Base-by-base conservation (phyloP, 2,329 filamentous ascomycete species). In the Aspergillus novofumigatus region DNA sequence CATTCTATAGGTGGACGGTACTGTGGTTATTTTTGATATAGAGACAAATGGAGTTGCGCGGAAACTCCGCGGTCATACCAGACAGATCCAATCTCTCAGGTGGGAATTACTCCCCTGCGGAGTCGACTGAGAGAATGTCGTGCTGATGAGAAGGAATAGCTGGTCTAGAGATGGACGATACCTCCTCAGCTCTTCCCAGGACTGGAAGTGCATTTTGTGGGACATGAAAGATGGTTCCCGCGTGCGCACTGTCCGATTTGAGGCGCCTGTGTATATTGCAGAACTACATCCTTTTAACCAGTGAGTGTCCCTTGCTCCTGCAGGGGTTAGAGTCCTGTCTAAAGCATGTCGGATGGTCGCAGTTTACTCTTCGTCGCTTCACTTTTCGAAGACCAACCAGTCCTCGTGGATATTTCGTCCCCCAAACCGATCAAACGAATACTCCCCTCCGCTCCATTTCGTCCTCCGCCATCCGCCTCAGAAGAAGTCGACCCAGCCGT, bases 171-270 rank as follows among this genome's bases (percentile, higher is more conserved):
- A 92, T 76, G 93, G 94, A 26, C 85, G 91, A 63, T 97, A 96
- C 75, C 81, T 99, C 53, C 83, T 99, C 56, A 96, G 91, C 57
- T 90, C 92, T 10, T 96, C 92, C 48, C 91, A 97, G 72, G 94
- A 96, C 69, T 97, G 93, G 90, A 96, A 95, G 75, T 92, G 90
- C 61, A 92, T 96, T 52, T 81, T 99, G 0, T 99, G 94, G 94
- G 94, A 99, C 74, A 80, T 99, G 57, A 83, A 88, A 69, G 82
- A 88, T 73, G 84, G 87, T 69, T 81, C 81, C 62, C 81, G 90
- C 58, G 80, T 92, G 67, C 88, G 92, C 63, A 92, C 91, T 65
- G 89, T 97, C 66, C 89, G 92, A 63, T 96, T 99, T 69, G 88
- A 93, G 63, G 91, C 92, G 3, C 92, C 93, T 0, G 90, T 96